These are phyloP conservation scores for Stylonectria norvegica DNA, from an alignment of 2,329 filamentous ascomycete species.

Conservation along the genomic window DNA sequence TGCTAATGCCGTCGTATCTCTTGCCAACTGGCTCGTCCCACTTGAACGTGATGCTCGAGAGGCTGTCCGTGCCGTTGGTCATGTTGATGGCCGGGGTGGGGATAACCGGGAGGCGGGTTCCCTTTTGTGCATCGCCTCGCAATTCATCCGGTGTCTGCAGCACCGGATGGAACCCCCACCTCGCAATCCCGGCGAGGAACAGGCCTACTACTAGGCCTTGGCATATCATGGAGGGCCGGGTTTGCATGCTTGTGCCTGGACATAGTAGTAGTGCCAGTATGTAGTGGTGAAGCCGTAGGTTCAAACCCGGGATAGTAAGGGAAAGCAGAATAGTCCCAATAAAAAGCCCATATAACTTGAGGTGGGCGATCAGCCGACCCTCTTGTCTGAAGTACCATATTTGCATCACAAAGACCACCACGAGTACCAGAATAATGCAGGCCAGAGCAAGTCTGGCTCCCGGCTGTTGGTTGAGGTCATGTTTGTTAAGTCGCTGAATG, in stretches of 20 bases:
- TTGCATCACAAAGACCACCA: constrained; percentile 68
- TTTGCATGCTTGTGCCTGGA: constrained; percentile 85
- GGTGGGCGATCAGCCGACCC: constrained; percentile 72
- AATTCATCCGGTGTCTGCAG: constrained; percentile 77
- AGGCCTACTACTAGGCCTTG: constrained; percentile 87
- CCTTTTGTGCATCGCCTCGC: constrained; percentile 62
- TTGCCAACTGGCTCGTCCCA: constrained; percentile 46
- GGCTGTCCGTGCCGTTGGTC: constrained; percentile 33
- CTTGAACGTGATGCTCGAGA: constrained; percentile 64
- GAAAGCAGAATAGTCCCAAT: constrained; percentile 64
- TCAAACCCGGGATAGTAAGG: constrained; percentile 70
- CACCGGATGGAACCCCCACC: constrained; percentile 90
- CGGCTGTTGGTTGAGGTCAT: constrained; percentile 84
- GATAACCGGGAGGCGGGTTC: constrained; percentile 58
- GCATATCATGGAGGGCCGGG: constrained; percentile 76
- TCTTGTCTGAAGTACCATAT: constrained; percentile 84
- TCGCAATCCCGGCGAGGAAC: constrained; percentile 85
- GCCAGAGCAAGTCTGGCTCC: constrained; percentile 81
- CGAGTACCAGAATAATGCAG: constrained; percentile 69
- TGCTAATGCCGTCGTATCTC: constrained; percentile 70
- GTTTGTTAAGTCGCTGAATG: constrained; percentile 83
- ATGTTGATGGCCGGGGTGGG: constrained; percentile 45
- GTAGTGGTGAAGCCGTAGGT: constrained; percentile 91
- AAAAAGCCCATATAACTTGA: constrained; percentile 73
- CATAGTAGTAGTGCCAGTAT: constrained; percentile 83